Evolutionary conservation across 176 grass and related monocot genomes (phyloP), one percentile per base, ranked within the genome.

Genomic region (Eragrostis curvula): DNA sequence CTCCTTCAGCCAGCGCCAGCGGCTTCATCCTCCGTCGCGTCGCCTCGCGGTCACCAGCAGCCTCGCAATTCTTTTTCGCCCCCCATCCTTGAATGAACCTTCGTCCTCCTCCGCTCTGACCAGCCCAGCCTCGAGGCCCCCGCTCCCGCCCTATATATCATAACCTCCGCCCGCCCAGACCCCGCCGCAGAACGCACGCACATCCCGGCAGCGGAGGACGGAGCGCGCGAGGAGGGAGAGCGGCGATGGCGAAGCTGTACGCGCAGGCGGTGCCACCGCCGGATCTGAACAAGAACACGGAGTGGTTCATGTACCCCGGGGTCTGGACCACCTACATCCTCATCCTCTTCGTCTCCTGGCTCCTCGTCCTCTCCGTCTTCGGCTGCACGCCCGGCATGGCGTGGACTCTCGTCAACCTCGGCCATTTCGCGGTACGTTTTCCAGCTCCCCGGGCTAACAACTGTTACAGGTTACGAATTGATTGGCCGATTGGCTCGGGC

Each of bases 221-320:
- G 32, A 36, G 32, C 32, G 32, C 32, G 32, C 32, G 32, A 36
- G 32, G 32, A 36, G 32, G 32, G 32, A 36, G 32, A 36, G 32
- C 32, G 32, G 32, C 3, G 76, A 88, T 94, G 85, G 74, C 88
- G 72, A 97, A 97, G 88, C 80, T 97, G 79, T 97, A 97, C 81
- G 92, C 92, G 76, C 88, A 91, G 84, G 88, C 90, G 80, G 84
- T 92, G 79, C 92, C 69, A 0, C 92, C 92, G 44, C 64, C 80
- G 88, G 95, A 97, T 90, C 80, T 97, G 90, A 94, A 97, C 95
- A 91, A 90, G 95, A 97, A 97, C 85, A 97, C 95, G 12, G 95
- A 94, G 92, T 97, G 90, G 95, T 97, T 97, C 84, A 91, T 94
- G 95, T 94, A 97, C 85, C 95, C 92, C 9, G 95, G 92, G 29